These are phyloP conservation scores for Isabelozyma pseudorhagii DNA, from an alignment of 805 yeast species.

Conservation along the genomic window DNA sequence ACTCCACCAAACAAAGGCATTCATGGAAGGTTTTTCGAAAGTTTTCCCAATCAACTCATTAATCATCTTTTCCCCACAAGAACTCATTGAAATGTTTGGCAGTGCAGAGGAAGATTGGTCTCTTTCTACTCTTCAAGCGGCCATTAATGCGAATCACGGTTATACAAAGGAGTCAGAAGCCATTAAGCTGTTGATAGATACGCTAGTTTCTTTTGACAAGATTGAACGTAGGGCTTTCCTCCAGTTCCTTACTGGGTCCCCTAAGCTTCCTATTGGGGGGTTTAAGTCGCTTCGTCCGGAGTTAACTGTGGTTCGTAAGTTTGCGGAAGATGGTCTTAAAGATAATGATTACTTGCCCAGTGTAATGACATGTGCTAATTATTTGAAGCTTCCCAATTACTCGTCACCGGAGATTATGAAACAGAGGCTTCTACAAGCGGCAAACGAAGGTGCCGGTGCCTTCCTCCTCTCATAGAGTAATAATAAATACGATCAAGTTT, in stretches of 20 bases:
- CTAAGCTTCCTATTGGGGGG: constrained; percentile 91
- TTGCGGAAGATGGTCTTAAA: constrained; percentile 62
- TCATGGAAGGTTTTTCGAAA: constrained; percentile 75
- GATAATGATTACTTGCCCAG: constrained; percentile 88
- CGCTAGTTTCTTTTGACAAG: constrained; percentile 53
- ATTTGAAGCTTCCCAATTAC: constrained; percentile 84
- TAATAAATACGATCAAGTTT: background rate
- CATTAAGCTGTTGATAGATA: constrained; percentile 56
- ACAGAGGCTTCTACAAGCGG: constrained; percentile 61
- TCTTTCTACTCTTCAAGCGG: constrained; percentile 50
- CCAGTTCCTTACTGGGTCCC: constrained; percentile 90
- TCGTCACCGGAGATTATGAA: constrained; percentile 59
- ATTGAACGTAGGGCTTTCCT: constrained; percentile 68
- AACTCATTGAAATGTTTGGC: constrained; percentile 70
- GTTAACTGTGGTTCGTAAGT: constrained; percentile 82
- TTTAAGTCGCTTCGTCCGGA: constrained; percentile 78
- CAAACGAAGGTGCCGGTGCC: constrained; percentile 85
- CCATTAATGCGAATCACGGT: constrained; percentile 87
- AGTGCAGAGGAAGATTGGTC: constrained; percentile 87
- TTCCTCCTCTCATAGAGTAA: constrained; percentile 63
- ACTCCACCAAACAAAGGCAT: constrained; percentile 58
- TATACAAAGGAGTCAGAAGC: constrained; percentile 67
- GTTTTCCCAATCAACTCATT: constrained; percentile 79
- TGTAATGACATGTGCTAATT: constrained; percentile 98
- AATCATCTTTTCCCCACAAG: constrained; percentile 69